Evolutionary conservation across 2,329 filamentous ascomycete species (phyloP), one percentile per base, ranked within the genome.

Genomic region (Rhinocladiella similis): DNA sequence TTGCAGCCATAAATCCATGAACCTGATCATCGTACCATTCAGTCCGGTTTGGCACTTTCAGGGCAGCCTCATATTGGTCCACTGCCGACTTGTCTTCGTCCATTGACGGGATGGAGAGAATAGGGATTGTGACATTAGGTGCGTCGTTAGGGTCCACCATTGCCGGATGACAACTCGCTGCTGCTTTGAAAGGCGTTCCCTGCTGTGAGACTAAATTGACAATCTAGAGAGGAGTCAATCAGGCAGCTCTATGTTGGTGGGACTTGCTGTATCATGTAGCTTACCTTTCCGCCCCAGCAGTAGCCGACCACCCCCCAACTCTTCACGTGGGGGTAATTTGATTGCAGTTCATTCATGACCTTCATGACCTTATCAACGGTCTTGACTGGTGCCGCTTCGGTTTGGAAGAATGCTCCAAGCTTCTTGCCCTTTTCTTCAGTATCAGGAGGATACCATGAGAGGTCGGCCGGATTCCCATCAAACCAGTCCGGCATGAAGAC

Each of bases 401-500:
- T 81, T 54, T 77, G 65, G 73, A 86, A 85, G 75, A 84, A 85
- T 57, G 82, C 70, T 58, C 80, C 80, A 12, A 86, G 75, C 68
- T 84, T 84, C 71, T 82, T 66, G 62, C 78, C 77, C 71, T 86
- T 82, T 56, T 86, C 83, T 41, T 83, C 75, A 59, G 74, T 84
- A 67, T 83, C 76, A 14, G 83, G 82, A 0, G 82, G 82, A 69
- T 82, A 84, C 80, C 81, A 84, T 50, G 74, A 75, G 65, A 85
- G 83, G 63, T 82, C 80, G 58, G 79, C 83, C 35, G 90, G 88
- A 63, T 83, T 80, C 70, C 90, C 91, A 58, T 89, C 82, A 77
- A 96, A 96, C 81, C 90, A 93, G 75, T 97, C 92, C 25, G 92
- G 92, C 62, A 97, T 92, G 75, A 92, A 91, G 65, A 96, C 89